These are phyloP conservation scores for Ophioceras dolichostomum DNA, from an alignment of 2,329 filamentous ascomycete species.

Conservation along the genomic window DNA sequence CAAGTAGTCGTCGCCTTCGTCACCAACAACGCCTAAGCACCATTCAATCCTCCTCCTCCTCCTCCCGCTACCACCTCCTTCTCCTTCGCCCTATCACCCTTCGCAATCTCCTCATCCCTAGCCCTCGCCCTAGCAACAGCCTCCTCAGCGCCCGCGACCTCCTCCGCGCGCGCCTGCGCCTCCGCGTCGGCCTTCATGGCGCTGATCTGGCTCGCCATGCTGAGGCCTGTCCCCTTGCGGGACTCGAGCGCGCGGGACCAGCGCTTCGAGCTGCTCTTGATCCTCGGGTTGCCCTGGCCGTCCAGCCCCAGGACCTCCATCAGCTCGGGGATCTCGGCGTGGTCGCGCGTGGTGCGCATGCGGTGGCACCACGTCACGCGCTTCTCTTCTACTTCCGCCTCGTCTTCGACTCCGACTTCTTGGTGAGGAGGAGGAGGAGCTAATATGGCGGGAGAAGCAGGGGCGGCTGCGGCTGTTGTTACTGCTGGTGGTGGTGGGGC, in stretches of 20 bases:
- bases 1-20: too few relatives aligned
- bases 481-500: too few relatives aligned
- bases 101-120: not conserved
- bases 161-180: not conserved
- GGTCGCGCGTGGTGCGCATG: slow-evolving; percentile 69
- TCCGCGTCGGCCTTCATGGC: slow-evolving; percentile 16
- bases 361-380: slow-evolving; percentile 67
- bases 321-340: slow-evolving; percentile 58
- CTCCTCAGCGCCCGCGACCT: not conserved
- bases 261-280: slow-evolving; percentile 25
- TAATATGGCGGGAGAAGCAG: too few relatives aligned
- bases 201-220: slow-evolving; percentile 36
- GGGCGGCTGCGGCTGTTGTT: not conserved
- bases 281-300: slow-evolving; percentile 22
- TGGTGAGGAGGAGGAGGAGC: too few relatives aligned
- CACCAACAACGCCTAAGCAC: too few relatives aligned
- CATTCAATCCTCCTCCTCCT: too few relatives aligned
- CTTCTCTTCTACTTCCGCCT: slow-evolving; percentile 35
- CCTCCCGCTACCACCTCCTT: too few relatives aligned
- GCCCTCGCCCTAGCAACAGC: not conserved
- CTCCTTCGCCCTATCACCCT: too few relatives aligned
- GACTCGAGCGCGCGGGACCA: slow-evolving; percentile 32
- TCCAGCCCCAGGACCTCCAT: slow-evolving; percentile 49
- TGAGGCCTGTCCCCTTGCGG: slow-evolving; percentile 41
- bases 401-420: slow-evolving; percentile 9